Percentiles rank a stretch among this genome's conserved stretches.
Evolutionary conservation across 495 filamentous ascomycete species (phyloP).

Genomic region (Penicillium pancosmium): DNA sequence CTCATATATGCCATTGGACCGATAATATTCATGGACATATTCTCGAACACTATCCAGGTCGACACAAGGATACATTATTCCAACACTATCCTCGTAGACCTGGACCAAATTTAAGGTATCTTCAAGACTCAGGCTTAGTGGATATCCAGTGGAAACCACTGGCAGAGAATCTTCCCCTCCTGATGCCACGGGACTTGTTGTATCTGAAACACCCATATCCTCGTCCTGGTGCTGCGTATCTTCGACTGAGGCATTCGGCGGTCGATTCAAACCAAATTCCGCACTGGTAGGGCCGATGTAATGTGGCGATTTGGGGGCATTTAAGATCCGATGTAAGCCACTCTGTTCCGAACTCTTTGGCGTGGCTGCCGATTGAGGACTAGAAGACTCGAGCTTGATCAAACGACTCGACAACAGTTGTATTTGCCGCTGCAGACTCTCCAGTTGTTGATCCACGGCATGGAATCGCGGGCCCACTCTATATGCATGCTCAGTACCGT

Average conservation of each 20-base stretch:
- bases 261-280: constrained; percentile 40
- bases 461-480: constrained; percentile 29
- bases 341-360: background rate
- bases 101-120: constrained; percentile 70
- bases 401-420: constrained; percentile 36
- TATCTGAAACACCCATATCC: constrained; percentile 22
- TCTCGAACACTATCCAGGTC: constrained; percentile 63
- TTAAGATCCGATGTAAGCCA: constrained; percentile 38
- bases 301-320: constrained; percentile 38
- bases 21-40: constrained; percentile 50
- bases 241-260: background rate
- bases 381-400: constrained; percentile 33
- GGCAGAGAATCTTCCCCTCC: constrained; percentile 9
- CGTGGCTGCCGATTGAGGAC: constrained; percentile 8
- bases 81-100: constrained; percentile 77
- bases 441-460: constrained; percentile 34
- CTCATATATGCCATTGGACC: constrained; percentile 16
- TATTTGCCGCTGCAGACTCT: constrained; percentile 37
- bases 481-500: constrained; percentile 1
- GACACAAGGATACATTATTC: constrained; percentile 81
- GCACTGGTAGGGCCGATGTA: constrained; percentile 48
- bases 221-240: constrained; percentile 11
- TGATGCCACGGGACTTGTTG: constrained; percentile 25
- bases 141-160: constrained; percentile 14
- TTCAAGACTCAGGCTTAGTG: constrained; percentile 42